These are phyloP conservation scores for Volvariella surrecta DNA, from an alignment of 1,284 basidiomycete species.

Conservation along the genomic window DNA sequence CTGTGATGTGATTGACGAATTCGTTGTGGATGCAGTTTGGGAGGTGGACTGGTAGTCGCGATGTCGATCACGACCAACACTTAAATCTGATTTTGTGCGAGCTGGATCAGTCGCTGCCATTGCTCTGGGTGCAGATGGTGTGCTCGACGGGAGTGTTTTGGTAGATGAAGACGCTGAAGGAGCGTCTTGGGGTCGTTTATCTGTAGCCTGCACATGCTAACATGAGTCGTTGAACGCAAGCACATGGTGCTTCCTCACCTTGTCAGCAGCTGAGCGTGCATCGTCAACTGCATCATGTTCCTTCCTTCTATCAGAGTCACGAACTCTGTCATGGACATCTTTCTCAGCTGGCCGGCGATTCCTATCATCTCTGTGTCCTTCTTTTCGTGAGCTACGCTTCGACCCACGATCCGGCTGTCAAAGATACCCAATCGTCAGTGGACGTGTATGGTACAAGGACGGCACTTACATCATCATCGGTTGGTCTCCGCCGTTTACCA, in stretches of 20 bases:
- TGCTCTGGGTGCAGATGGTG: constrained; percentile 65
- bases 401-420: constrained; percentile 56
- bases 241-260: constrained; percentile 29
- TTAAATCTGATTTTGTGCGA: constrained; percentile 28
- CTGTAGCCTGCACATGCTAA: constrained; percentile 27
- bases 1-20: too few relatives aligned
- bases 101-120: constrained; percentile 43
- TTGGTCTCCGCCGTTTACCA: constrained; percentile 57
- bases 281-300: constrained; percentile 55
- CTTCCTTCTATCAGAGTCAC: constrained; percentile 59
- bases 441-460: constrained; percentile 11
- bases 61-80: constrained; percentile 26
- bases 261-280: constrained; percentile 43
- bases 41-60: constrained; percentile 22
- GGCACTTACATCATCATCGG: constrained; percentile 60
- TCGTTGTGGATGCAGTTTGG: constrained; percentile 14
- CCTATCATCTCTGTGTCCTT: constrained; percentile 65
- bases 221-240: not conserved
- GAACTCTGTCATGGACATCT: constrained; percentile 52
- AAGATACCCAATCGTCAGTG: constrained; percentile 10
- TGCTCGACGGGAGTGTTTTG: constrained; percentile 45
- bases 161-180: constrained; percentile 19
- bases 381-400: constrained; percentile 69
- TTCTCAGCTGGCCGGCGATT: constrained; percentile 59
- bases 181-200: constrained; percentile 52